Conservation (phyloP, 2,329 filamentous ascomycete genomes). For the Alternaria gansuensis region DNA sequence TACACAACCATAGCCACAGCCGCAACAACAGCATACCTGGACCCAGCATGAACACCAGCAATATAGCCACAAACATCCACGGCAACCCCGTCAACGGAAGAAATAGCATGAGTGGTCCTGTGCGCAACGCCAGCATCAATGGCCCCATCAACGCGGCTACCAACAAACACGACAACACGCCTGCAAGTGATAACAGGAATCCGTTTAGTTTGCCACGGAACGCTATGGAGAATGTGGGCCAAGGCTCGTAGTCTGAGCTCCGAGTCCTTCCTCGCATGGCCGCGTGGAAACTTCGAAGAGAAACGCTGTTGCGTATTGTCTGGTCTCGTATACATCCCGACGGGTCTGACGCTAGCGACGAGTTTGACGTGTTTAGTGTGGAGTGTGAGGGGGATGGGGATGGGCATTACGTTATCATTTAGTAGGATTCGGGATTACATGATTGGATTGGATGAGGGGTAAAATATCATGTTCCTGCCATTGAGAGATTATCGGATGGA, state of each 20-base stretch:
- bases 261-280: neutral
- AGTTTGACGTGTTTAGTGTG: neutral
- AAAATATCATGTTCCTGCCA: neutral
- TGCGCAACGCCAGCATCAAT: constrained; percentile 25
- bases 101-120: constrained; percentile 19
- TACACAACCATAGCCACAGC: constrained; percentile 20
- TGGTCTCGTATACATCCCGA: neutral
- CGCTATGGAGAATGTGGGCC: constrained; percentile 14
- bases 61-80: constrained; percentile 16
- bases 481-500: neutral
- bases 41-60: constrained; percentile 19
- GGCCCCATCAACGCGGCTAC: constrained; percentile 18
- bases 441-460: neutral
- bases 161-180: constrained; percentile 31
- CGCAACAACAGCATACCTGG: constrained; percentile 17
- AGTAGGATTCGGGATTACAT: neutral
- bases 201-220: constrained; percentile 7
- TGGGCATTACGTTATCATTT: neutral
- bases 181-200: constrained; percentile 34
- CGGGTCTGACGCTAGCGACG: neutral
- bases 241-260: constrained; percentile 15
- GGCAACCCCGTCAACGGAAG: constrained; percentile 14
- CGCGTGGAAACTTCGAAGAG: constrained; percentile 3
- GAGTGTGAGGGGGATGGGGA: neutral
- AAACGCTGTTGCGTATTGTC: neutral